Conservation (phyloP, 164 flowering plant genomes). For the Aristolochia fimbriata region DNA sequence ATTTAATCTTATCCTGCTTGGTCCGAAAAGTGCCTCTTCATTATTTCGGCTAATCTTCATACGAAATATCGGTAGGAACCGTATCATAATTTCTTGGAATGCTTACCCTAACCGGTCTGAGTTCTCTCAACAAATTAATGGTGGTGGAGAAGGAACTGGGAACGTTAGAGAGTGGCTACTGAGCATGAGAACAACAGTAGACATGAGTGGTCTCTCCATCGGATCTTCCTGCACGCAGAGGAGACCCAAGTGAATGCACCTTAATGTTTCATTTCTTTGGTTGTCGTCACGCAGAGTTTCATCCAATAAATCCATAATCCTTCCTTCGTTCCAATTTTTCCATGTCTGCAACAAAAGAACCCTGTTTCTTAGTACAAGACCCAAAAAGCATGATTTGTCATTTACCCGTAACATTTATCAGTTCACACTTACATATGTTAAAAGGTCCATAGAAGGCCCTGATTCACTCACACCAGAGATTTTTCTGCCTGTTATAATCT, state of each 20-base stretch:
- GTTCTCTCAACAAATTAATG: slow-evolving; percentile 14
- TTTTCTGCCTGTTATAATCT: slow-evolving; percentile 10
- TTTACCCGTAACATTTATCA: too few relatives aligned
- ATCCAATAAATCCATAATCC: slow-evolving; percentile 13
- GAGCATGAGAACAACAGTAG: slow-evolving; percentile 30
- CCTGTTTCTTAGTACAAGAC: too few relatives aligned
- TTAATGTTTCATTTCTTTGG: slow-evolving; percentile 19
- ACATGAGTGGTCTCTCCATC: slow-evolving; percentile 36
- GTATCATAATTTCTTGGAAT: background rate
- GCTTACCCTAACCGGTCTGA: background rate
- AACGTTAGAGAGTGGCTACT: slow-evolving; percentile 21
- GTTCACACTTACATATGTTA: slow-evolving; percentile 4
- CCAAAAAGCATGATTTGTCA: too few relatives aligned
- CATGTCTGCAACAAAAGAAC: slow-evolving; percentile 2
- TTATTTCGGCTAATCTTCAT: too few relatives aligned
- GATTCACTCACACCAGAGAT: background rate
- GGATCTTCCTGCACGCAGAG: slow-evolving; percentile 36
- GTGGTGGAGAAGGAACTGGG: slow-evolving; percentile 29
- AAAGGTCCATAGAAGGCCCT: background rate
- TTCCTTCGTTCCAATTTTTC: slow-evolving; percentile 6
- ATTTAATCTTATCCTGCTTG: too few relatives aligned
- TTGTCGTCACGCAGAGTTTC: slow-evolving; percentile 4
- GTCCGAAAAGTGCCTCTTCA: too few relatives aligned
- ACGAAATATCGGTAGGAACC: too few relatives aligned
- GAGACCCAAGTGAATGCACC: slow-evolving; percentile 36